These are phyloP conservation scores for Pseudomonodictys pantanalensis DNA, from an alignment of 495 filamentous ascomycete species.

Conservation along the genomic window DNA sequence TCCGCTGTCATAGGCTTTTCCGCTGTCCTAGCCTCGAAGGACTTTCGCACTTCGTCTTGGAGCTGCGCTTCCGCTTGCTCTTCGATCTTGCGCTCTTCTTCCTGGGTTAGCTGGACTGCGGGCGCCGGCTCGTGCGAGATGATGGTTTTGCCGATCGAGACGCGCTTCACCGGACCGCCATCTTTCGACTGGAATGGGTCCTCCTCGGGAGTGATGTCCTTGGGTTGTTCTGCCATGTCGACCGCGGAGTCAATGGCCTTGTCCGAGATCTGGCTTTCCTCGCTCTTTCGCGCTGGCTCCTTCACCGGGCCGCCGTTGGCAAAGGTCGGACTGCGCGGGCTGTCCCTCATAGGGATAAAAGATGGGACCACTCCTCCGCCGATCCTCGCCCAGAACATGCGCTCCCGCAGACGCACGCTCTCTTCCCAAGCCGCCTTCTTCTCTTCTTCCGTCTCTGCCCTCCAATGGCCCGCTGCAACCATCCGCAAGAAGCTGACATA, in stretches of 20 bases:
- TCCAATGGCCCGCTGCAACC: conserved; percentile 84
- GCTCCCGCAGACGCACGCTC: conserved; percentile 78
- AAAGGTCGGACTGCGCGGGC: conserved; percentile 34
- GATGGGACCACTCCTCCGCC: conserved; percentile 82
- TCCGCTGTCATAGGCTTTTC: not conserved
- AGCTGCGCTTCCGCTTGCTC: conserved; percentile 22
- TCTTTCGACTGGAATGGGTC: conserved; percentile 28
- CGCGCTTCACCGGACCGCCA: conserved; percentile 18
- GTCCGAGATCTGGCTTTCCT: conserved; percentile 21
- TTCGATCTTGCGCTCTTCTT: conserved; percentile 27
- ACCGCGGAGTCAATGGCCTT: conserved; percentile 23
- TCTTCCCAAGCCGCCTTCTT: conserved; percentile 90
- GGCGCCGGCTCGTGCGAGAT: conserved; percentile 14
- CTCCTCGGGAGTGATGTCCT: conserved; percentile 19
- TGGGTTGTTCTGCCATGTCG: conserved; percentile 21
- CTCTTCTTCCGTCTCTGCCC: conserved; percentile 71
- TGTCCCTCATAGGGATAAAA: conserved; percentile 38
- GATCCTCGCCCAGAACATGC: conserved; percentile 94
- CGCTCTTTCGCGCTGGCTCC: conserved; percentile 20
- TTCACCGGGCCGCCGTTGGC: conserved; percentile 10
- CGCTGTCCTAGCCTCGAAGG: conserved; percentile 6
- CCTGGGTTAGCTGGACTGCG: not conserved
- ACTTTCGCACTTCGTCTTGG: conserved; percentile 24
- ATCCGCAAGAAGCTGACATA: conserved; percentile 87
- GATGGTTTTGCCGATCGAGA: conserved; percentile 34